Conservation (phyloP, 2,329 filamentous ascomycete species). For the Parastagonospora nodorum region DNA sequence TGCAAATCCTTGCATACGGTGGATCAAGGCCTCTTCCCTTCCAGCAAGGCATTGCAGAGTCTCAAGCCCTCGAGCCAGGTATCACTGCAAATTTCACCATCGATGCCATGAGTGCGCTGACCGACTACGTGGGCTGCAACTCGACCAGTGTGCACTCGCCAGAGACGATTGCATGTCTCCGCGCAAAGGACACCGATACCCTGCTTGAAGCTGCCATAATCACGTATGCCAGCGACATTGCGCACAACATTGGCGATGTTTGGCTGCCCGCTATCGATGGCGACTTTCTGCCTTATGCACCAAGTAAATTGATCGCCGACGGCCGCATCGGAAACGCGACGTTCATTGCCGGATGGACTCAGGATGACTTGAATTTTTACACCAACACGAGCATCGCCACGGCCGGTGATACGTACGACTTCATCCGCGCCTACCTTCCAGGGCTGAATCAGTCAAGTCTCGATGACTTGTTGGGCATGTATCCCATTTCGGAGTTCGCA, state of each 20-base stretch:
- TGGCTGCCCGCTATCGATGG: slow-evolving; percentile 58
- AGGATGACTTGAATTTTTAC: slow-evolving; percentile 54
- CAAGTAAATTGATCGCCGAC: slow-evolving; percentile 49
- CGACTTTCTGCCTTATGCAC: slow-evolving; percentile 55
- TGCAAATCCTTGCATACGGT: slow-evolving; percentile 44
- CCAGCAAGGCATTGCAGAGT: slow-evolving; percentile 47
- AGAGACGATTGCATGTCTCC: slow-evolving; percentile 55
- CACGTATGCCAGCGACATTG: slow-evolving; percentile 48
- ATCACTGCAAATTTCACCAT: slow-evolving; percentile 54
- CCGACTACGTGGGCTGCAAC: slow-evolving; percentile 53
- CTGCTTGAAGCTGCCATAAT: slow-evolving; percentile 53
- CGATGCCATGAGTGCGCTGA: slow-evolving; percentile 53
- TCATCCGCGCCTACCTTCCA: slow-evolving; percentile 50
- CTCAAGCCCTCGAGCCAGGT: slow-evolving; percentile 58
- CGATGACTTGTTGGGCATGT: slow-evolving; percentile 35
- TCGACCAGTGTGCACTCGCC: slow-evolving; percentile 45
- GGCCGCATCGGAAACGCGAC: slow-evolving; percentile 51
- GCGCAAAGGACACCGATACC: slow-evolving; percentile 48
- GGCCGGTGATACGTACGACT: slow-evolving; percentile 46
- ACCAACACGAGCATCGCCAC: slow-evolving; percentile 50
- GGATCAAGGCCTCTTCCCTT: slow-evolving; percentile 36
- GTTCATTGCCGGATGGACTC: slow-evolving; percentile 52
- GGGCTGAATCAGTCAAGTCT: slow-evolving; percentile 36
- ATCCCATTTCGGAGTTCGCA: slow-evolving; percentile 51
- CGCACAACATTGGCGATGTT: slow-evolving; percentile 53